Evolutionary conservation across 2,329 filamentous ascomycete species (phyloP), one percentile per base, ranked within the genome.

Genomic region (Cryphonectria nitschkei): DNA sequence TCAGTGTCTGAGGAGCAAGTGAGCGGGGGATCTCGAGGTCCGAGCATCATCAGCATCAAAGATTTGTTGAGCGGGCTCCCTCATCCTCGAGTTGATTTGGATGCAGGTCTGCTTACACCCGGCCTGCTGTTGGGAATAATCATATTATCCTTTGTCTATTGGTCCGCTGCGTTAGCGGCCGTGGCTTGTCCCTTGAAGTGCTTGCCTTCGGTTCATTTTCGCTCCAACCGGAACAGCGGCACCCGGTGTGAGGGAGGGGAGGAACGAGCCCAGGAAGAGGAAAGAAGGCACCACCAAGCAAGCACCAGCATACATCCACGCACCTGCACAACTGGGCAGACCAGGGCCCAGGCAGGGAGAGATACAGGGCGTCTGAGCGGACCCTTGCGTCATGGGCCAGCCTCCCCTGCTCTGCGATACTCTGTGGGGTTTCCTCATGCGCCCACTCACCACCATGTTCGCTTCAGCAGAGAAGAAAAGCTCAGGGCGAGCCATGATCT

Each of bases 81-180:
- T 68, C 70, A 46, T 46, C 37, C 16, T n/a, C 52, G 22, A 9
- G 13, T n/a, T 14, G 37, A 3, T 2, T 32, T 26, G 29, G 54
- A 67, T 29, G 68, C 16, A 22, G 68, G 70, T 39, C 68, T 50
- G 68, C 68, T 70, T 68, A 72, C 70, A 68, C 26, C 32, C 52
- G 68, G 37, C 61, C 70, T 5, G 1, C 8, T 67, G 65, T 61
- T 67, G 65, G 65, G 65, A 61, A 61, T 26, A 29, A 50, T 29
- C n/a, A 39, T 11, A 39, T 39, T 9, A 39, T 39, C 9, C n/a
- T 13, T 43, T 63, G n/a, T 63, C 22, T 5, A 22, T 22, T 43
- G 43, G 22, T 46, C 39, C 13, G 34, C n/a, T 39, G 39, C 22
- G 9, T 22, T 22, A 39, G 19, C 39, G 60, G 34, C 16, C 60